Evolutionary conservation across 2,329 filamentous ascomycete genomes (phyloP).

Genomic region (Diaporthe sp.): DNA sequence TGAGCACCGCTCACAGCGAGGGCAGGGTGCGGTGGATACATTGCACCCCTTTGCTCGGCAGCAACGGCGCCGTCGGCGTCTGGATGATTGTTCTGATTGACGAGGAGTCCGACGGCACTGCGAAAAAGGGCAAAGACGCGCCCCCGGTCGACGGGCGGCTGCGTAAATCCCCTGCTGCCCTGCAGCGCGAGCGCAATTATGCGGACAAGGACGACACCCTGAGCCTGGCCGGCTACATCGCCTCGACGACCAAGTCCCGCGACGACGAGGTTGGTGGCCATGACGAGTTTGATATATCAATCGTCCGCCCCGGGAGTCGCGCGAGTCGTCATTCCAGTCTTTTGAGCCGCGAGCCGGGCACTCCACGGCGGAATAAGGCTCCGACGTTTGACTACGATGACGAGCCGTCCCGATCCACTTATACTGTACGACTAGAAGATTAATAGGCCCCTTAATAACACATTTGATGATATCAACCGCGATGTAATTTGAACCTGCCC

Average conservation of each 20-base stretch:
- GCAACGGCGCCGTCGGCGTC: slow-evolving; percentile 77
- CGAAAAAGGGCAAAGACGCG: not conserved
- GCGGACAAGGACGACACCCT: slow-evolving; percentile 1
- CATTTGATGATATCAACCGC: not conserved
- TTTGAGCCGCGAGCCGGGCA: not conserved
- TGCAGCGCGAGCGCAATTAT: slow-evolving; percentile 5
- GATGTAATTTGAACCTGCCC: too few species aligned
- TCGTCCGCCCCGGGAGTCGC: slow-evolving; percentile 19
- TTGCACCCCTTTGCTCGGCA: slow-evolving; percentile 79
- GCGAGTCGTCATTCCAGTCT: slow-evolving; percentile 6
- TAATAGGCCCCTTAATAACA: not conserved
- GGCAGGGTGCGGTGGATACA: slow-evolving; percentile 82
- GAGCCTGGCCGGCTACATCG: slow-evolving; percentile 33
- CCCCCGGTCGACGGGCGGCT: not conserved
- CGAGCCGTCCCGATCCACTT: not conserved
- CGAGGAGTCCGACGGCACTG: slow-evolving; percentile 59
- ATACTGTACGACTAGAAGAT: slow-evolving; percentile 25
- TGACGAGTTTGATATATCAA: slow-evolving; percentile 24
- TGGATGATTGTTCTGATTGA: slow-evolving; percentile 85
- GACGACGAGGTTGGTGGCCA: not conserved
- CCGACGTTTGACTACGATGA: slow-evolving; percentile 11
- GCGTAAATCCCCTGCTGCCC: slow-evolving; percentile 3
- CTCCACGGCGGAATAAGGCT: slow-evolving; percentile 5
- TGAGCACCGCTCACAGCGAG: slow-evolving; percentile 54
- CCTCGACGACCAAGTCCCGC: not conserved